Evolutionary conservation across 1,139 yeast species (phyloP), one percentile per base, ranked within the genome.

Genomic region (Suhomyces bolitotheri): DNA sequence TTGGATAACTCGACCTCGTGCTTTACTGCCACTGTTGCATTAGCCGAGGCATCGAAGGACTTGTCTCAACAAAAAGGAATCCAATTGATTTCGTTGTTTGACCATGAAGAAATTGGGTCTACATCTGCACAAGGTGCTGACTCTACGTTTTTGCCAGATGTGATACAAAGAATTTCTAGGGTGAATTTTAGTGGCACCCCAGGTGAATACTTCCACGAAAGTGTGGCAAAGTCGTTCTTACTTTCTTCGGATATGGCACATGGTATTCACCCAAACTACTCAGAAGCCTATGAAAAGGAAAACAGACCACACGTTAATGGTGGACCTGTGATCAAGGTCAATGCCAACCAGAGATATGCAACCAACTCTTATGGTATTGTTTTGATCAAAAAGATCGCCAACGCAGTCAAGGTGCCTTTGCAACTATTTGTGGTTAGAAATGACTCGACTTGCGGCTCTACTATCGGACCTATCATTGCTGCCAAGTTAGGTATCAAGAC

Each of bases 231-330:
- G 56, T 88, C 97, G 1, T 90, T 92, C 61, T 74, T 92, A 49
- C 63, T 92, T 34, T 90, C 97, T 0, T 88, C 96, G 0, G 98
- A 92, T 58, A 92, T 88, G 81, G 96, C 97, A 1, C 98, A 92
- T 56, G 97, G 96, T 20, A 83, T 90, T 24, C 96, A 92, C 57
- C 98, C 98, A 42, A 92, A 92, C 61, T 92, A 90, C 60, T 65
- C 76, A 7, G 75, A 73, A 34, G 77, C 77, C 50, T 86, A 92
- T 58, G 98, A 92, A 57, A 58, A 76, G 11, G 69, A 74, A 43
- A 95, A 90, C 60, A 78, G 80, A 45, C 97, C 98, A 1, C 73
- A 74, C 36, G 65, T 92, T 43, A 94, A 94, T 54, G 71, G 73
- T 34, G 98, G 98, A 4, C 97, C 97, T 0, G 97, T 89, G 8